Evolutionary conservation across 305 asterid genomes (phyloP), one percentile per base, ranked within the genome.

Genomic region (Andrographis paniculata): DNA sequence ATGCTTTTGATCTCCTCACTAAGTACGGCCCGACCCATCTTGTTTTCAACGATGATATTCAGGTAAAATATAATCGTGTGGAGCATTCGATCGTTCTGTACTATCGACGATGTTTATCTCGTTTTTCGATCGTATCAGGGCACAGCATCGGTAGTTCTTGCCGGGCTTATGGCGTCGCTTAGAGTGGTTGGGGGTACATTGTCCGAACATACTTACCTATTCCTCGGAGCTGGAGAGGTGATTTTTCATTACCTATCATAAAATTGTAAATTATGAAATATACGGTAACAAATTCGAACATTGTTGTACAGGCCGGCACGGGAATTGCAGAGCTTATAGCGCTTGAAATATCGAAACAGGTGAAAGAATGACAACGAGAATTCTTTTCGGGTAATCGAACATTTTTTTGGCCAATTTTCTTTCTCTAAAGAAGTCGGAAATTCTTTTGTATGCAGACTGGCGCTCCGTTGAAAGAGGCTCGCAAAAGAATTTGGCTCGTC

Each of bases 221-320:
- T 92, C 70, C 95, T 92, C 60, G 99, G 99, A 67, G 99, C 99
- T 33, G 96, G 96, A 59, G 99, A 92, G 96, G 99, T 87, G 39
- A 47, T 19, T 62, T 49, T 51, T 45, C 23, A 33, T 27, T 20
- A 10, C 45, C 53, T 55, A 19, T 2, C 48, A 3, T 24, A 24
- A 24, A 24, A 24, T 8, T 24, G 30, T 24, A 17, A 16, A 16
- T 18, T 20, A 18, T 5, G 7, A 8, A 16, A 24, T 49, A 3
- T 17, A 2, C 11, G 40, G 1, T 41, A 21, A 15, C 38, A 5
- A 23, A 15, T 18, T 57, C 53, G 9, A 45, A 17, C 62, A 37
- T 52, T 42, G 20, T 51, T 21, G 51, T 65, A 70, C 80, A 91
- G 99, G 99, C 99, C 58, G 99, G 99, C 58, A 91, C 95, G 20